These are phyloP conservation scores for Massariosphaeria phaeospora DNA, from an alignment of 495 filamentous ascomycete genomes.

Conservation along the genomic window DNA sequence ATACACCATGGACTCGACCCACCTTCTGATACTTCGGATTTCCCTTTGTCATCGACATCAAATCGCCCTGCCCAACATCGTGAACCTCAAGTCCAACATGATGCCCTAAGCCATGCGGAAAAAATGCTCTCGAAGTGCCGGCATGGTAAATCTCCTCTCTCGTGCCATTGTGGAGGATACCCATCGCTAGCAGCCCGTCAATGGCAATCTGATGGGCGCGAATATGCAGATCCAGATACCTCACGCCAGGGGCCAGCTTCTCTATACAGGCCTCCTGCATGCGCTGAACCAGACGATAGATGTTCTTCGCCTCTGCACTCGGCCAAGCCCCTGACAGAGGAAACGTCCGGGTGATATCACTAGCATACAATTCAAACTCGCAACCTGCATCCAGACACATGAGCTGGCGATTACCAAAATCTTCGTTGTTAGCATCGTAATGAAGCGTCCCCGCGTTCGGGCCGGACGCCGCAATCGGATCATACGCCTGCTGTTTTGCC, in stretches of 20 bases:
- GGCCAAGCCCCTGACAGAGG: slow-evolving; percentile 64
- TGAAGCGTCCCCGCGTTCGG: slow-evolving; percentile 77
- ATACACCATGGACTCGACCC: neutral
- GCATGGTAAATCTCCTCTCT: slow-evolving; percentile 59
- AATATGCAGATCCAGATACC: slow-evolving; percentile 63
- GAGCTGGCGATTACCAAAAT: slow-evolving; percentile 60
- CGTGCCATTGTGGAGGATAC: slow-evolving; percentile 56
- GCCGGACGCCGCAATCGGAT: slow-evolving; percentile 77
- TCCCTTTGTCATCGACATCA: slow-evolving; percentile 30
- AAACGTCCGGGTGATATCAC: slow-evolving; percentile 83
- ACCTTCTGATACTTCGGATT: slow-evolving; percentile 29
- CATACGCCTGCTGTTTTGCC: slow-evolving; percentile 76
- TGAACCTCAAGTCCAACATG: slow-evolving; percentile 89
- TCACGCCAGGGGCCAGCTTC: slow-evolving; percentile 58
- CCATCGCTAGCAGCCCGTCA: slow-evolving; percentile 62
- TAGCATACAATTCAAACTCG: slow-evolving; percentile 84
- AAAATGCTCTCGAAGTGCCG: slow-evolving; percentile 73
- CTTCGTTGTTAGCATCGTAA: slow-evolving; percentile 72
- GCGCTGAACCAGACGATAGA: slow-evolving; percentile 69
- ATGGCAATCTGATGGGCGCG: slow-evolving; percentile 70
- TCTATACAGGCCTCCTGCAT: slow-evolving; percentile 80
- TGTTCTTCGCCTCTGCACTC: slow-evolving; percentile 54
- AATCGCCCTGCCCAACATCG: slow-evolving; percentile 54
- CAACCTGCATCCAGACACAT: slow-evolving; percentile 80
- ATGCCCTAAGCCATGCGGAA: slow-evolving; percentile 86